These are phyloP conservation scores for Nicotiana attenuata DNA, from an alignment of 257 asterid genomes.

Conservation along the genomic window DNA sequence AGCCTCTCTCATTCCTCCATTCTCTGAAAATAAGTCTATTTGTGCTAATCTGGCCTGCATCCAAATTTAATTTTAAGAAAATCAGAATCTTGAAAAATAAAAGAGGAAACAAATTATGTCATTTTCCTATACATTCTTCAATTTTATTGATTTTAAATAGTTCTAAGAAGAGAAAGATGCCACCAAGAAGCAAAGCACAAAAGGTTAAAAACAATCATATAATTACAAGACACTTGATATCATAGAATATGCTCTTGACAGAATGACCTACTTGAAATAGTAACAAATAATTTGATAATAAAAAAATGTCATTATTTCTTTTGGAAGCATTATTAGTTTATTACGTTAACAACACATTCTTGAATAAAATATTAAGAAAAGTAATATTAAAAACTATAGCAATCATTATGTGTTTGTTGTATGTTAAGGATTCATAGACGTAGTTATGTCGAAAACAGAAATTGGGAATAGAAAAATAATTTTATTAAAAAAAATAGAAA, in stretches of 20 bases:
- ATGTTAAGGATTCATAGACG: neutral
- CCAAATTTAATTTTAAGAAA: neutral
- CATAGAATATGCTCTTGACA: neutral
- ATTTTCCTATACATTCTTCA: neutral
- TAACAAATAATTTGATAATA: neutral
- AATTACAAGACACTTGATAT: neutral
- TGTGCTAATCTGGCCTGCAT: conserved; percentile 72
- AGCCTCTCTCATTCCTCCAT: conserved; percentile 69
- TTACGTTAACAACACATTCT: neutral
- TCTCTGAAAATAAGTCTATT: conserved; percentile 70
- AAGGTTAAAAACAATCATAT: neutral
- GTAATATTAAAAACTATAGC: neutral
- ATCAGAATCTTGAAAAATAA: neutral
- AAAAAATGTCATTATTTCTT: neutral
- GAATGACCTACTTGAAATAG: neutral
- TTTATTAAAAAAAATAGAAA: neutral
- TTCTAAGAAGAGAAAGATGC: neutral
- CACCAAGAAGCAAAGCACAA: neutral
- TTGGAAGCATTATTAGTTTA: neutral
- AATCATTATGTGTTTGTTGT: neutral
- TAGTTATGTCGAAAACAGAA: neutral
- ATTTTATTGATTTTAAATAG: neutral
- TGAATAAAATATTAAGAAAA: neutral
- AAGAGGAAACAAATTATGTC: neutral
- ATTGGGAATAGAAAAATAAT: neutral